Base-by-base conservation (phyloP, 345 rosid genomes). In the Brassica nigra region DNA sequence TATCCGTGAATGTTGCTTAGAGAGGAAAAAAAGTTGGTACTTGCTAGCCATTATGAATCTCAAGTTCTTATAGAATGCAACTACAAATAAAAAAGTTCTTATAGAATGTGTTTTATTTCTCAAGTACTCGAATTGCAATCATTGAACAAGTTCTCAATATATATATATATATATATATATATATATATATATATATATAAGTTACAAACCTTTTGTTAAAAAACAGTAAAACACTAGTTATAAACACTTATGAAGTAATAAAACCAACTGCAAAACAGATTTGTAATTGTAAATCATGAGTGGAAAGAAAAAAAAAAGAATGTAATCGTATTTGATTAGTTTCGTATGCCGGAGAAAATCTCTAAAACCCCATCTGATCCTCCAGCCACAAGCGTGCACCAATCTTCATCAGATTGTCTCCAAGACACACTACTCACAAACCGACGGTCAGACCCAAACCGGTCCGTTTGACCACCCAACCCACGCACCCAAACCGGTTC, bases 381-480 rank as follows among this genome's bases (percentile, higher is more conserved):
- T 14, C 97, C 97, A 0, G 97, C 91, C 6, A 91, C 86, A 2
- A 94, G 87, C 4, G 86, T 84, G 80, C 95, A 90, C 62, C 68
- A 66, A 2, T 92, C 95, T n/a, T 84, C 92, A 2, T 59, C 85
- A 8, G 71, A 87, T 87, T 88, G 97, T 76, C 89, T 88, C 97
- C 91, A 92, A 72, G 92, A 88, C 73, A 94, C 97, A 64, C 98
- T 88, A 62, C 91, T 94, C 9, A 92, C 91, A 36, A 92, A 88
- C 79, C 86, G 86, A 4, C 62, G 18, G 4, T 70, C 84, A 4
- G 31, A 10, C n/a, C 84, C 68, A 2, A 27, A 44, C 55, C 52
- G 33, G 69, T 31, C 58, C 28, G 10, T 4, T 42, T 73, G 68
- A 64, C 34, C 65, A 61, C 79, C 83, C 30, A 87, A 83, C 52